Evolutionary conservation across 2,329 filamentous ascomycete species (phyloP).

Genomic region (Exophiala lecanii-corni): DNA sequence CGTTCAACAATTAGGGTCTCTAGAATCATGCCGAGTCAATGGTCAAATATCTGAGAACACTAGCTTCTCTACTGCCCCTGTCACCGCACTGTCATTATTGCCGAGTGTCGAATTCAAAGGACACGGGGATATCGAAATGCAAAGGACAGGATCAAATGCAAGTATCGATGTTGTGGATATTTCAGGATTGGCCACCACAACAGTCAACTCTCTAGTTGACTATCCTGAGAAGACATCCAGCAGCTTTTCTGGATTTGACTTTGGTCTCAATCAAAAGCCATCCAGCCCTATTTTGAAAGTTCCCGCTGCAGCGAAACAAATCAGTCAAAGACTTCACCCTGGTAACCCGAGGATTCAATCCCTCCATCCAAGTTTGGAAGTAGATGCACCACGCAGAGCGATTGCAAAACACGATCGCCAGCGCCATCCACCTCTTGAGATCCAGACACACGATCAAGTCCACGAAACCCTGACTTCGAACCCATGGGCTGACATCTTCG

Average conservation of each 20-base stretch:
- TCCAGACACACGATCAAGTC: constrained; percentile 8
- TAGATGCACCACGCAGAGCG: constrained; percentile 5
- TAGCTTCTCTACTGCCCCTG: too few species aligned
- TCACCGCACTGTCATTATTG: too few species aligned
- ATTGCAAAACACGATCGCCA: not conserved
- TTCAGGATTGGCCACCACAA: constrained; percentile 12
- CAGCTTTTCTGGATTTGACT: constrained; percentile 5
- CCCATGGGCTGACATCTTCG: constrained; percentile 9
- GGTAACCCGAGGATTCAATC: constrained; percentile 12
- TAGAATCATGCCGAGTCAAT: too few species aligned
- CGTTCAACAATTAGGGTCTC: constrained; percentile 12
- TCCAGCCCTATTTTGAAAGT: constrained; percentile 8
- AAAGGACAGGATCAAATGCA: too few species aligned
- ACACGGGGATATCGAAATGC: too few species aligned
- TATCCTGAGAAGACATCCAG: too few species aligned
- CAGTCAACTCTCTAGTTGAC: constrained; percentile 14
- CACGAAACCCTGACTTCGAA: constrained; percentile 21
- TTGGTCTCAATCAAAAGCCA: constrained; percentile 7
- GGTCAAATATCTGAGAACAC: too few species aligned
- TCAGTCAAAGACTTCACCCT: constrained; percentile 7
- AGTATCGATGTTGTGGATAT: constrained; percentile 13
- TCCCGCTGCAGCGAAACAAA: constrained; percentile 9
- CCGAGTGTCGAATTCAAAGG: too few species aligned
- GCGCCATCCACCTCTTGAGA: constrained; percentile 1
- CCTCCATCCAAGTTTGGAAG: constrained; percentile 13